Evolutionary conservation across 805 yeast species (phyloP), one percentile per base, ranked within the genome.

Genomic region (Wickerhamiella azymoides): DNA sequence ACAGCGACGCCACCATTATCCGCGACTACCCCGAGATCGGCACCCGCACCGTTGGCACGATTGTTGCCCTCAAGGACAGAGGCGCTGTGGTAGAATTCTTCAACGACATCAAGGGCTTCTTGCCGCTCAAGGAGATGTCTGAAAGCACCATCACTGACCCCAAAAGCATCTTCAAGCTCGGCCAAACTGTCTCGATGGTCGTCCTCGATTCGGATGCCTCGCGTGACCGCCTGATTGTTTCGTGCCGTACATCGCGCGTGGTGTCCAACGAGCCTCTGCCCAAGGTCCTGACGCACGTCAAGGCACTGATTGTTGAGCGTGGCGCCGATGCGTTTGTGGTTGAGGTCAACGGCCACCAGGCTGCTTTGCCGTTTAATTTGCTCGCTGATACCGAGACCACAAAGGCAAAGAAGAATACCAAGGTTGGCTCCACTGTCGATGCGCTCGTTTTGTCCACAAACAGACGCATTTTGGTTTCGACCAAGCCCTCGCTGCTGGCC

Each of bases 61-160:
- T 92, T 39, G 79, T 79, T 49, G 69, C 73, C 28, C 73, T 89
- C 54, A 74, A 75, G 41, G 77, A 79, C 48, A 69, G 72, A 48
- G 98, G 98, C 56, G 94, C 84, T 40, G 66, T 86, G 38, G 77
- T 92, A 6, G 74, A 86, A 13, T 86, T 92, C 58, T 88, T 84
- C 57, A 94, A 92, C 46, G 70, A 71, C 45, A 61, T 84, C 37
- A 74, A 71, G 52, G 98, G 86, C 0, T 88, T 76, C 60, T 67
- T 92, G 50, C 97, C 98, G 26, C 76, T 79, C 52, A 69, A 79
- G 46, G 97, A 92, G 66, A 83, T 92, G 56, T 80, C 93, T 45
- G 97, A 92, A 63, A 77, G 94, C 1, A 84, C 74, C 60, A 92
- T 88, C 35, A 71, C 69, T 43, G 74, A 76, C 46, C 86, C 95